Evolutionary conservation across 148 eudicot species (phyloP), one percentile per base, ranked within the genome.

Genomic region (Diospyros lotus): DNA sequence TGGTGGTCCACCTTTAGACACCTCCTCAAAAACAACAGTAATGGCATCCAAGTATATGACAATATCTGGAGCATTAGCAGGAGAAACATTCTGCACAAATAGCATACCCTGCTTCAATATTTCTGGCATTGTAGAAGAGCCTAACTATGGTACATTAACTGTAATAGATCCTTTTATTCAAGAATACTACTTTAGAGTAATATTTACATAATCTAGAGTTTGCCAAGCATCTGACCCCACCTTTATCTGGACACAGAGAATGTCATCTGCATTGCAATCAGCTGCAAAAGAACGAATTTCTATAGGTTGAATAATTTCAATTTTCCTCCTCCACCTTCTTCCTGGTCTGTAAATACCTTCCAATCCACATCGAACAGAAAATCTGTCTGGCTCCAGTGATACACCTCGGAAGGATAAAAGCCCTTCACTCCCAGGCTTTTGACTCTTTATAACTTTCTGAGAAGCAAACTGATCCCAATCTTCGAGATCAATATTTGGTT

Each of bases 231-330:
- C 17, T 9, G 9, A 69, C 9, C 78, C 42, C 66, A 88, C 99
- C 96, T 95, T 95, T 80, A 95, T 88, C 79, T 90, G 96, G 75
- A 95, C 97, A 83, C 97, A 95, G 59, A 95, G 96, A 79, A 95
- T 83, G 82, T 95, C 96, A 80, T 95, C 97, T 59, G 99, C 84
- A 83, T 92, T 90, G 83, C 99, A 92, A 72, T 92, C 88, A 64
- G 96, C 86, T 67, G 96, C 85, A 84, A 87, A 90, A 40, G 99
- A 87, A 81, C 76, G 87, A 71, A 95, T 92, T 73, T 93, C 94
- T 56, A 95, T 84, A 64, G 99, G 97, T 76, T 89, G 99, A 83
- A 95, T 81, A 67, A 95, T 86, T 82, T 92, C 99, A 68, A 95
- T 84, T 86, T 79, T 86, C 80, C 88, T 89, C 80, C 96, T 90